These are phyloP conservation scores for Sugiyamaella neomexicana DNA, from an alignment of 1,139 yeast genomes.

Conservation along the genomic window DNA sequence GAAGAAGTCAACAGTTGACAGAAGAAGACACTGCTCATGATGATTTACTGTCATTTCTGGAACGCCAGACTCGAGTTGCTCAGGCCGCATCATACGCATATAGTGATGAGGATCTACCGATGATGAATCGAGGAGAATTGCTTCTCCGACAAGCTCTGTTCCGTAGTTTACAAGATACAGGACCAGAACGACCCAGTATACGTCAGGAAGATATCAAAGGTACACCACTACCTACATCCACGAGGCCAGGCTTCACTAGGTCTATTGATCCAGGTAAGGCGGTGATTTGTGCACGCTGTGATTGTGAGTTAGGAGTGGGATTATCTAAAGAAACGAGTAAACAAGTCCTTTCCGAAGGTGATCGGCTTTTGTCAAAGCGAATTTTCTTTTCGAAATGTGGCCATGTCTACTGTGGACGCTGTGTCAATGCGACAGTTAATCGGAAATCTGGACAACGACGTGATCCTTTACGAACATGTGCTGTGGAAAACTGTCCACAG, in stretches of 20 bases:
- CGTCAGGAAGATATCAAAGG: constrained; percentile 20
- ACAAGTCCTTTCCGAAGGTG: constrained; percentile 53
- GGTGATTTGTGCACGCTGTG: constrained; percentile 66
- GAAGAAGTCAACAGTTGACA: neutral
- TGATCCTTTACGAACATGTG: constrained; percentile 25
- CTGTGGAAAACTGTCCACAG: constrained; percentile 29
- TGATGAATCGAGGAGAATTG: constrained; percentile 1
- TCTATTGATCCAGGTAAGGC: constrained; percentile 15
- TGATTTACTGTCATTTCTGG: neutral
- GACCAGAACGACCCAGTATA: neutral
- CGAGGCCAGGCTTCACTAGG: constrained; percentile 31
- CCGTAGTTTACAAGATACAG: constrained; percentile 16
- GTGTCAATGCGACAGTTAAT: constrained; percentile 57
- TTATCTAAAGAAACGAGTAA: constrained; percentile 46
- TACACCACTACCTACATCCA: constrained; percentile 23
- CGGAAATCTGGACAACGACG: constrained; percentile 20
- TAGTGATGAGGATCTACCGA: neutral
- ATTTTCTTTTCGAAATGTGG: constrained; percentile 75
- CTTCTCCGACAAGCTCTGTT: constrained; percentile 12
- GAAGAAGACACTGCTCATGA: constrained; percentile 1
- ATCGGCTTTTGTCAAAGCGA: constrained; percentile 62
- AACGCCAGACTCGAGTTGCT: constrained; percentile 4
- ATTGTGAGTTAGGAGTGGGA: constrained; percentile 68
- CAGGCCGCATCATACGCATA: neutral
- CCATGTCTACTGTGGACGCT: constrained; percentile 83